Base-by-base conservation (phyloP, 352 stramenopile species). In the Phytophthora brassicae region DNA sequence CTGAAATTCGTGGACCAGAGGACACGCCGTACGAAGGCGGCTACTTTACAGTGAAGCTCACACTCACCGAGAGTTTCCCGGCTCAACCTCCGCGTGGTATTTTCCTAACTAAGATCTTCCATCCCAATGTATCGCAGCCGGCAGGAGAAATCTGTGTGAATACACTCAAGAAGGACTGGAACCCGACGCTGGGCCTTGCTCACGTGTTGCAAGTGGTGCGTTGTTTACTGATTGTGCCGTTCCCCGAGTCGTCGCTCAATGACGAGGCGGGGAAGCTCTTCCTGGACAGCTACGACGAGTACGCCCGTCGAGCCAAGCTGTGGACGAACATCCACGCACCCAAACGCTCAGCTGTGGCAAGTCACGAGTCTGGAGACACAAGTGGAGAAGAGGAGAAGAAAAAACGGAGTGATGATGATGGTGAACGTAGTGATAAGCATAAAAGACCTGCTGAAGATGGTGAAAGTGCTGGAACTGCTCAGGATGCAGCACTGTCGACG, bases 81-180 rank as follows among this genome's bases (percentile, higher is more conserved):
- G 71, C 86, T 28, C 72, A 88, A 45, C 89, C 90, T 17, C 90
- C 90, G 8, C 89, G 89, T 51, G 88, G 96, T 26, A 95, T 98
- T 57, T 99, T 99, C 64, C 72, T 99, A 19, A 99, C 97, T 31
- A 99, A 99, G 84, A 99, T 99, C 51, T 99, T 98, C 77, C 98
- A 99, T 72, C 98, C 98, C 0, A 99, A 99, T 77, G 97, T 99
- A 19, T 95, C 96, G 19, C 81, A 90, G 26, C 92, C 81, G 12
- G 98, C 92, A 22, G 97, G 97, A 35, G 97, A 98, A 35, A 99
- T 99, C 77, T 99, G 98, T 66, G 98, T 99, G 20, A 99, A 99
- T 71, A 99, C 97, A 28, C 86, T 99, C 31, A 99, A 99, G 79
- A 97, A 95, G 57, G 97, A 99, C 75, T 99, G 98, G 98, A 95